Conservation (phyloP, 352 stramenopile genomes). For the Saprolegnia parasitica region DNA sequence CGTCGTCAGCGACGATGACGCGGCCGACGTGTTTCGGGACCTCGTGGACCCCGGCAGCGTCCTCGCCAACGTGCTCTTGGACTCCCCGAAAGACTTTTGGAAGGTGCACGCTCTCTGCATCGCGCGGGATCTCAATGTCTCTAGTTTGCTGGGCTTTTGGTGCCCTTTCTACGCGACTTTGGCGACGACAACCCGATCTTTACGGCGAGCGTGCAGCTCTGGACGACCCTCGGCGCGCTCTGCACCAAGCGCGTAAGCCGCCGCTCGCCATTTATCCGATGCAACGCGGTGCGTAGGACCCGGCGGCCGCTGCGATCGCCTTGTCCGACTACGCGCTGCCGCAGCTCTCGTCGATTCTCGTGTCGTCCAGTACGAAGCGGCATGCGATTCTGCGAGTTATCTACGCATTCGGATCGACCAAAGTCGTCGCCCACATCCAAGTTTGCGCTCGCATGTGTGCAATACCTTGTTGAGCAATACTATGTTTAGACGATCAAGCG, state of each 20-base stretch:
- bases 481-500: slow-evolving; percentile 71
- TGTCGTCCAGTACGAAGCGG: slow-evolving; percentile 39
- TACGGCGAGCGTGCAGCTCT: slow-evolving; percentile 32
- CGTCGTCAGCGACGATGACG: slow-evolving; percentile 39
- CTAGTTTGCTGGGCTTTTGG: slow-evolving; percentile 44
- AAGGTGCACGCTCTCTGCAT: no score
- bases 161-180: slow-evolving; percentile 46
- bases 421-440: slow-evolving; percentile 53
- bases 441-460: no score
- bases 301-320: slow-evolving; percentile 39
- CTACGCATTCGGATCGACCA: slow-evolving; percentile 54
- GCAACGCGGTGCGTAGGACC: slow-evolving; percentile 33
- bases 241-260: slow-evolving; percentile 35
- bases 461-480: no score
- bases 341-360: slow-evolving; percentile 37
- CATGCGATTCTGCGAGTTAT: slow-evolving; percentile 49
- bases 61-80: slow-evolving; percentile 57
- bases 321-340: slow-evolving; percentile 56
- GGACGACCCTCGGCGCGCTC: slow-evolving; percentile 42
- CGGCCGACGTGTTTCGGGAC: slow-evolving; percentile 36
- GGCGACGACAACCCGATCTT: slow-evolving; percentile 50
- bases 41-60: slow-evolving; percentile 49
- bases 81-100: slow-evolving; percentile 81
- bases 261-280: background rate
- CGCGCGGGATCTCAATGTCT: background rate